Conservation (phyloP, 2,329 filamentous ascomycete genomes). For the Apiospora hydei region DNA sequence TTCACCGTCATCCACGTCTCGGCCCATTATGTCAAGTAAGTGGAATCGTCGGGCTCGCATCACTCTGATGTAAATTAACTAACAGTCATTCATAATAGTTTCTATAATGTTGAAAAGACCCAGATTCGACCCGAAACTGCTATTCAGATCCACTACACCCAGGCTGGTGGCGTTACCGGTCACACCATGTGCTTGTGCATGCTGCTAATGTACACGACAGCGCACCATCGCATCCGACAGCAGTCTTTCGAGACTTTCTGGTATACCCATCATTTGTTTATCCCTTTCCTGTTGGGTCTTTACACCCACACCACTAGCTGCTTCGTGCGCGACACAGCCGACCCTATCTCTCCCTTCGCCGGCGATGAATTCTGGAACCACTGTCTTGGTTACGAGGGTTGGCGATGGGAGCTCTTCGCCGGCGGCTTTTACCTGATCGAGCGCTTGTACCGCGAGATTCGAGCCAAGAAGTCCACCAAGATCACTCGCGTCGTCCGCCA, state of each 20-base stretch:
- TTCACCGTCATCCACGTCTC: conserved; percentile 80
- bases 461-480: conserved; percentile 81
- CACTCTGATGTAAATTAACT: conserved; percentile 33
- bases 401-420: conserved; percentile 93
- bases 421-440: conserved; percentile 87
- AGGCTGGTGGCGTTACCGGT: conserved; percentile 91
- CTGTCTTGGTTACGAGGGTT: conserved; percentile 94
- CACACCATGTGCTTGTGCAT: conserved; percentile 99
- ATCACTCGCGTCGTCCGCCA: conserved; percentile 95
- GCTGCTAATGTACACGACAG: conserved; percentile 96
- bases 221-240: conserved; percentile 91
- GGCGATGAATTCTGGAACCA: conserved; percentile 85
- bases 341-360: conserved; percentile 83
- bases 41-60: background rate
- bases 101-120: conserved; percentile 90
- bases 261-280: conserved; percentile 99
- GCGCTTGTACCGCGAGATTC: conserved; percentile 89
- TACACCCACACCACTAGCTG: conserved; percentile 97
- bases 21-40: conserved; percentile 93
- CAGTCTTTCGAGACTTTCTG: conserved; percentile 99
- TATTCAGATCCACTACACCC: conserved; percentile 88
- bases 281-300: conserved; percentile 90
- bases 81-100: conserved; percentile 58
- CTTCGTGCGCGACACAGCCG: conserved; percentile 85
- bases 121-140: conserved; percentile 84